phyloP scores from a whole-genome alignment of 1,284 basidiomycete genomes.

The Leccinum variabile region DNA sequence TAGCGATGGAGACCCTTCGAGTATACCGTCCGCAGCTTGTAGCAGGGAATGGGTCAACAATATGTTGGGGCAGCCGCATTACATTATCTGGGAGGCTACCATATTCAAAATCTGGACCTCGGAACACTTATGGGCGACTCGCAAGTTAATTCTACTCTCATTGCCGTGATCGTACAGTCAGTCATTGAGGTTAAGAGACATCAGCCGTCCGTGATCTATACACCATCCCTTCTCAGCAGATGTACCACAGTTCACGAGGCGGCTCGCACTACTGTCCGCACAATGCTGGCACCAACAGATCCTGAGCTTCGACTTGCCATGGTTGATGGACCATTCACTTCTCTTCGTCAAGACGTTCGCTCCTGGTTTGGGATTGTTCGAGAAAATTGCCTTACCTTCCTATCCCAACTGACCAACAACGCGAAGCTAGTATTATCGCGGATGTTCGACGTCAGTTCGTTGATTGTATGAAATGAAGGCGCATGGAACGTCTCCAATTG shows the following conservation, averaged over 20 bases:
- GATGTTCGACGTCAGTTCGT: conserved; percentile 79
- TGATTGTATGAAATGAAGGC: conserved; percentile 83
- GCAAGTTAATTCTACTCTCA: conserved; percentile 45
- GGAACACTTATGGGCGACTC: conserved; percentile 87
- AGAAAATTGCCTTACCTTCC: too few relatives aligned
- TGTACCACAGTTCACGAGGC: conserved; percentile 83
- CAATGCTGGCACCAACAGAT: conserved; percentile 90
- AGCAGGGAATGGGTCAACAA: conserved; percentile 85
- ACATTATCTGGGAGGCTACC: conserved; percentile 94
- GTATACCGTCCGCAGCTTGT: conserved; percentile 90
- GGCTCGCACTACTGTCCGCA: conserved; percentile 80
- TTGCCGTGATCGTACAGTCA: conserved; percentile 75
- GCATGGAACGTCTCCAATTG: conserved; percentile 76
- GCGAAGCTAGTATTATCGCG: conserved; percentile 64
- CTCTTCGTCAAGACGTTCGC: conserved; percentile 81
- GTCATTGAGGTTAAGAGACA: conserved; percentile 97
- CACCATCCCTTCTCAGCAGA: conserved; percentile 89
- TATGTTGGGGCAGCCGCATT: conserved; percentile 89
- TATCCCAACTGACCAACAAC: conserved; percentile 42
- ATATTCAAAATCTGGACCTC: conserved; percentile 91
- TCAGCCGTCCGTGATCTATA: conserved; percentile 94
- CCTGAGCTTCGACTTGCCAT: conserved; percentile 90
- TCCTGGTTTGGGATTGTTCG: conserved; percentile 87
- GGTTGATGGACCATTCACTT: conserved; percentile 72
- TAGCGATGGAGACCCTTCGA: conserved; percentile 89